phyloP scores from a whole-genome alignment of 1,284 basidiomycete species.

The Wolfiporia cocos region DNA sequence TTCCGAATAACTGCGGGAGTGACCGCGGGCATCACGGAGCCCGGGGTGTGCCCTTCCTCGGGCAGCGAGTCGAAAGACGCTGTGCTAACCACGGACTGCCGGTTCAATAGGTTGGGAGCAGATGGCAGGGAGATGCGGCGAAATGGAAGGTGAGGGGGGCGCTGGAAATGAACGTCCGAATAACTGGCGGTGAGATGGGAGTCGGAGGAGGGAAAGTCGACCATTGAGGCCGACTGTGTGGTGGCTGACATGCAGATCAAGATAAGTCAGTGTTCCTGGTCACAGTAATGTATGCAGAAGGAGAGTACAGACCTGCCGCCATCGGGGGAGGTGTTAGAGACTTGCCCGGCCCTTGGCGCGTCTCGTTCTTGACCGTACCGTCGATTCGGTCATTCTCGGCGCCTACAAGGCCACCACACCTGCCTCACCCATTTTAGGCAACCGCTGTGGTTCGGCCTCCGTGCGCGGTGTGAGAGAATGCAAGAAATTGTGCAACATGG shows the following conservation, averaged over 20 bases:
- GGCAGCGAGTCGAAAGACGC: constrained; percentile 63
- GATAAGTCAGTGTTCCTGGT: no score
- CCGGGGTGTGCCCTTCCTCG: constrained; percentile 33
- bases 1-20: constrained; percentile 19
- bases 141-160: constrained; percentile 54
- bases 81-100: constrained; percentile 62
- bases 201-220: constrained; percentile 26
- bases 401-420: no score
- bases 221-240: constrained; percentile 19
- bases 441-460: no score
- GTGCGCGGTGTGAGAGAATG: no score
- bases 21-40: constrained; percentile 8
- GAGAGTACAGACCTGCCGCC: constrained; percentile 2
- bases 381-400: no score
- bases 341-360: neutral
- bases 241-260: constrained; percentile 8
- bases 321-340: constrained; percentile 4
- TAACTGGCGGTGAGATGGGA: constrained; percentile 14
- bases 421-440: no score
- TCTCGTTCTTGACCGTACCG: no score
- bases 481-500: no score
- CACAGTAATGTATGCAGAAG: neutral
- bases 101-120: constrained; percentile 44
- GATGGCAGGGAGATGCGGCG: constrained; percentile 72
- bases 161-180: constrained; percentile 18